Evolutionary conservation across 2,329 filamentous ascomycete species (phyloP).

Genomic region (Beauveria brongniartii): DNA sequence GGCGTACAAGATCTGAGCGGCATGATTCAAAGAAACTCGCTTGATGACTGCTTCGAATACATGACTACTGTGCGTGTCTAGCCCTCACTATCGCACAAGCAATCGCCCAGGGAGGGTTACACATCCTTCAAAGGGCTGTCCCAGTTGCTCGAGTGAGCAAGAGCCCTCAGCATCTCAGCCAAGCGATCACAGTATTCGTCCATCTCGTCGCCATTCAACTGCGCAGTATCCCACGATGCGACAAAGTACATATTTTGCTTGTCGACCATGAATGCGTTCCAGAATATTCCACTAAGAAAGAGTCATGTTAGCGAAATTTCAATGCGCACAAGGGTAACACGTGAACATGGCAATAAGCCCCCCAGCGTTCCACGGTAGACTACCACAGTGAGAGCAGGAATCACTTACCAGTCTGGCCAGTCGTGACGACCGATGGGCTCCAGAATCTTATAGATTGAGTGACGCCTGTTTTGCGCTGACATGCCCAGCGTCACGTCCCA

Average conservation of each 20-base stretch:
- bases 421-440: slow-evolving; percentile 26
- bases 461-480: slow-evolving; percentile 12
- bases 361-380: not conserved
- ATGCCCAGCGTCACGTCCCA: slow-evolving; percentile 30
- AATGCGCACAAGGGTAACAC: not conserved
- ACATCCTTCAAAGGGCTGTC: slow-evolving; percentile 20
- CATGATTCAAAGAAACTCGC: not conserved
- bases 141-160: slow-evolving; percentile 22
- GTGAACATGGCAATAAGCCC: not conserved
- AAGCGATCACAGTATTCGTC: slow-evolving; percentile 23
- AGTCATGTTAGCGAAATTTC: not conserved
- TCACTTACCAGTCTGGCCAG: slow-evolving; percentile 30
- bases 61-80: not conserved
- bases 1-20: not conserved
- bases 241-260: slow-evolving; percentile 25
- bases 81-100: not conserved
- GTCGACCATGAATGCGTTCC: slow-evolving; percentile 31
- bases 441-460: slow-evolving; percentile 18
- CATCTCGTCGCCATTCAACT: slow-evolving; percentile 26
- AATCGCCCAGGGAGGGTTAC: slow-evolving; percentile 12
- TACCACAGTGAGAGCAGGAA: not conserved
- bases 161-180: slow-evolving; percentile 22
- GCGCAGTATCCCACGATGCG: slow-evolving; percentile 33
- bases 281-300: slow-evolving; percentile 25
- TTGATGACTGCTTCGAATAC: not conserved